Percentiles rank a stretch among this genome's conserved stretches.
These are phyloP conservation scores for Myriosclerotinia scirpicola DNA, from an alignment of 2,329 filamentous ascomycete genomes.

Conservation along the genomic window DNA sequence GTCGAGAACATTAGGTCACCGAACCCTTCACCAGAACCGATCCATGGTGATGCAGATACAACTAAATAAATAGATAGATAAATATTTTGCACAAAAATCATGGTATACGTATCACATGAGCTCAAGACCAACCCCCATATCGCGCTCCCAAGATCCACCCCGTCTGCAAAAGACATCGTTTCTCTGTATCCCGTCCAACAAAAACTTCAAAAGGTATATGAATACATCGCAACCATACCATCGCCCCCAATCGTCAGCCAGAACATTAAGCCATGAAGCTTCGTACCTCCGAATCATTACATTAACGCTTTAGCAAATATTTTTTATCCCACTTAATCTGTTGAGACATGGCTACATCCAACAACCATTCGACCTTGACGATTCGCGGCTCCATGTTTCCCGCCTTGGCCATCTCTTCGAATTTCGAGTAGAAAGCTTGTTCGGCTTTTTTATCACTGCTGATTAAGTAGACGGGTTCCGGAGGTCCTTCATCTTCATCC, in stretches of 20 bases:
- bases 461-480: slow-evolving; percentile 79
- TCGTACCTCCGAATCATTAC: neutral
- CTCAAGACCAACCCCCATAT: slow-evolving; percentile 2
- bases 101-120: slow-evolving; percentile 16
- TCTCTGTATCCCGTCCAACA: slow-evolving; percentile 1
- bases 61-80: neutral
- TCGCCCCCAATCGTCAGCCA: neutral
- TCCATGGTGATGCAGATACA: neutral
- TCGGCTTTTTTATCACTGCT: slow-evolving; percentile 68
- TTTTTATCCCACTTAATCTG: slow-evolving; percentile 66
- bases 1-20: too few relatives aligned
- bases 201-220: slow-evolving; percentile 12
- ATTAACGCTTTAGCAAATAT: slow-evolving; percentile 48
- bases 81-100: neutral
- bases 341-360: slow-evolving; percentile 88
- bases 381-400: slow-evolving; percentile 79
- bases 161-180: neutral
- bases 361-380: slow-evolving; percentile 83
- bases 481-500: slow-evolving; percentile 58
- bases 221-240: neutral
- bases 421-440: slow-evolving; percentile 73
- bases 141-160: slow-evolving; percentile 7
- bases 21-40: neutral
- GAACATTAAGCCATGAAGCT: slow-evolving; percentile 2
- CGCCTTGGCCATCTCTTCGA: slow-evolving; percentile 74